Percentiles rank a stretch among this genome's conserved stretches.
These are phyloP conservation scores for Pseudozyma flocculosa DNA, from an alignment of 1,284 basidiomycete species.

Conservation along the genomic window DNA sequence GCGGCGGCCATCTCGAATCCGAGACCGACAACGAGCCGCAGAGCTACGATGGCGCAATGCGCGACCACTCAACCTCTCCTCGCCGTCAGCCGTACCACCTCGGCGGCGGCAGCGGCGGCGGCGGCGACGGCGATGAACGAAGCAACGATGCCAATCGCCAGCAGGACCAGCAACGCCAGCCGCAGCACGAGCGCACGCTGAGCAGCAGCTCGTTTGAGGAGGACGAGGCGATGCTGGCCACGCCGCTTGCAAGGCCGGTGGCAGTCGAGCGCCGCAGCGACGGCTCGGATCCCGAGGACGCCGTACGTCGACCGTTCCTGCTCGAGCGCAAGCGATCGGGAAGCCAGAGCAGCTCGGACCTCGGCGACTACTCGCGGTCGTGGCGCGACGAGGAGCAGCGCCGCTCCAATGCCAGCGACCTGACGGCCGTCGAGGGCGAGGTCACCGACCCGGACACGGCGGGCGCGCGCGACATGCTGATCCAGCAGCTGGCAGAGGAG, in stretches of 20 bases:
- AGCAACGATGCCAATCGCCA: no score
- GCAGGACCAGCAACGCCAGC: no score
- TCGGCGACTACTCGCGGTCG: not conserved
- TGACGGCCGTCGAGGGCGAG: slow-evolving; percentile 4
- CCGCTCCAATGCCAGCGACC: slow-evolving; percentile 5
- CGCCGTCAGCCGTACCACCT: not conserved
- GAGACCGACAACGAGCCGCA: slow-evolving; percentile 12
- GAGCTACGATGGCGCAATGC: slow-evolving; percentile 1
- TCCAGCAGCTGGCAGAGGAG: slow-evolving; percentile 38
- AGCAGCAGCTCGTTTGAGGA: slow-evolving; percentile 25
- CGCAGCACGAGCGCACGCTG: slow-evolving; percentile 7
- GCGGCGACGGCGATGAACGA: no score
- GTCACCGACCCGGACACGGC: slow-evolving; percentile 25
- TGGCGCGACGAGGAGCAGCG: slow-evolving; percentile 9
- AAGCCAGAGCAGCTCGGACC: slow-evolving; percentile 31
- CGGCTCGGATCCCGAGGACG: slow-evolving; percentile 16
- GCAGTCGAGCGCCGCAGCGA: slow-evolving; percentile 5
- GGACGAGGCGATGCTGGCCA: slow-evolving; percentile 30
- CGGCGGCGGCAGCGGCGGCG: no score
- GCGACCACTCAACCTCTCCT: no score
- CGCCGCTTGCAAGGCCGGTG: slow-evolving; percentile 24
- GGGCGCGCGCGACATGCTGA: slow-evolving; percentile 43
- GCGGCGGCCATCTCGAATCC: not conserved
- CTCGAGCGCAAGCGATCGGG: slow-evolving; percentile 20
- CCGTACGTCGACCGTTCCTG: slow-evolving; percentile 16